Percentiles rank a stretch among this genome's conserved stretches.
These are phyloP conservation scores for Boletus tylopilopsis DNA, from an alignment of 768 basidiomycete species.

Conservation along the genomic window DNA sequence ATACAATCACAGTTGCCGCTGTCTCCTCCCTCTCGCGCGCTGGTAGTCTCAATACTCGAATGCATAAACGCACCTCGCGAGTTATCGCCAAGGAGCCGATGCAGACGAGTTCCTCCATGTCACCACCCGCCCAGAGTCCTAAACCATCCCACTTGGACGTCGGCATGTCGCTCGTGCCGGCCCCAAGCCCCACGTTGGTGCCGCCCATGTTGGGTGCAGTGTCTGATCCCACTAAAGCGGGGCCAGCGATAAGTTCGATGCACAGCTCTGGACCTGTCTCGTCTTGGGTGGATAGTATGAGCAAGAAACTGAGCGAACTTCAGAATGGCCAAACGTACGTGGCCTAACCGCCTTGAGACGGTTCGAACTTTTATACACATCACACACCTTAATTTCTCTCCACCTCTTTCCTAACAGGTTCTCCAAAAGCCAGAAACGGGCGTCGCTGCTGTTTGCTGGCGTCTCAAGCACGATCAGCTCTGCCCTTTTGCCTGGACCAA, in stretches of 20 bases:
- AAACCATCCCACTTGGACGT: constrained; percentile 7
- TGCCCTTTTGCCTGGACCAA: constrained; percentile 40
- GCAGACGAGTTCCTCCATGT: background rate
- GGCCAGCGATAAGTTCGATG: background rate
- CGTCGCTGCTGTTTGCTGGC: constrained; percentile 61
- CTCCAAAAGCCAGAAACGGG: constrained; percentile 64
- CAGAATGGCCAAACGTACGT: constrained; percentile 54
- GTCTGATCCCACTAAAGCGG: background rate
- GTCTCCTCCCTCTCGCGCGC: constrained; percentile 11
- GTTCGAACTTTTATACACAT: too few species aligned
- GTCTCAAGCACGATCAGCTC: constrained; percentile 55
- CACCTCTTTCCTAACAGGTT: constrained; percentile 39
- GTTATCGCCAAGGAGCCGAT: background rate
- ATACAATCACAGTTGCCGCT: background rate
- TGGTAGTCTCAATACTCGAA: constrained; percentile 12
- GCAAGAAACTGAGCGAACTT: constrained; percentile 58
- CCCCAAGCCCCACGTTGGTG: constrained; percentile 13
- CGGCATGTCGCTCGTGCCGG: constrained; percentile 5
- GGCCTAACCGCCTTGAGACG: background rate
- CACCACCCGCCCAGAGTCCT: background rate
- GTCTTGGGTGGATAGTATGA: constrained; percentile 56
- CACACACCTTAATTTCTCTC: background rate
- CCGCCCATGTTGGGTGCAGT: background rate
- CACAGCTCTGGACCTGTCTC: constrained; percentile 27
- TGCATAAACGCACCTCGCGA: constrained; percentile 15